Conservation (phyloP, 805 yeast species). For the Lachancea mirantina region DNA sequence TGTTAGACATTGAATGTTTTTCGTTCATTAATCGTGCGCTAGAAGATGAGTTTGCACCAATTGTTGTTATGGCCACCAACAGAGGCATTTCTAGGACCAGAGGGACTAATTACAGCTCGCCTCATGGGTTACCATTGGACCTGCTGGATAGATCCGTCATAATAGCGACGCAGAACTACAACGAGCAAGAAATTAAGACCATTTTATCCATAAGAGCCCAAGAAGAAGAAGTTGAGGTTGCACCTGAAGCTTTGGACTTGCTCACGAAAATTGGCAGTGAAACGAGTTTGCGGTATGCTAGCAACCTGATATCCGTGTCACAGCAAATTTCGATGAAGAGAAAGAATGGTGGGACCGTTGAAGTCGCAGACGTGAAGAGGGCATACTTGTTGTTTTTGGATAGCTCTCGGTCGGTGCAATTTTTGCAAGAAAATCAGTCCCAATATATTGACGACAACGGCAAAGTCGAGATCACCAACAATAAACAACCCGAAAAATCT, state of each 20-base stretch:
- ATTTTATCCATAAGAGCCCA: conserved; percentile 85
- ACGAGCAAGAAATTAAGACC: conserved; percentile 75
- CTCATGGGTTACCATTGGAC: conserved; percentile 97
- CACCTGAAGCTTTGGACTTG: conserved; percentile 75
- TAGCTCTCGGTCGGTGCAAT: conserved; percentile 81
- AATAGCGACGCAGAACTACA: conserved; percentile 75
- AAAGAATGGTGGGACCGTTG: conserved; percentile 57
- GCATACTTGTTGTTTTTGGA: conserved; percentile 83
- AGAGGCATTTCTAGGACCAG: conserved; percentile 90
- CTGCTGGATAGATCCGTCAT: conserved; percentile 89
- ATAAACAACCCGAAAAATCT: too few relatives aligned
- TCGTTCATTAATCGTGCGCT: conserved; percentile 92
- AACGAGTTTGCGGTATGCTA: conserved; percentile 85
- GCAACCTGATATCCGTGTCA: conserved; percentile 85
- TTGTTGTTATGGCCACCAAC: conserved; percentile 96
- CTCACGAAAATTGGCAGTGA: conserved; percentile 85
- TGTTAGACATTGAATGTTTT: conserved; percentile 95
- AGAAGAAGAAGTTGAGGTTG: conserved; percentile 85
- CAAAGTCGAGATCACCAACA: conserved; percentile 48
- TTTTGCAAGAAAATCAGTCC: conserved; percentile 58
- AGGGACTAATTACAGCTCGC: conserved; percentile 88
- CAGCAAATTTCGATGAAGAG: conserved; percentile 81
- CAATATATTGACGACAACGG: conserved; percentile 79
- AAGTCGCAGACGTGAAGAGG: conserved; percentile 76
- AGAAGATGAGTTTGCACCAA: conserved; percentile 94